Percentiles rank a stretch among this genome's conserved stretches.
Conservation (phyloP, 805 yeast species). For the Candida taoyuanica region DNA sequence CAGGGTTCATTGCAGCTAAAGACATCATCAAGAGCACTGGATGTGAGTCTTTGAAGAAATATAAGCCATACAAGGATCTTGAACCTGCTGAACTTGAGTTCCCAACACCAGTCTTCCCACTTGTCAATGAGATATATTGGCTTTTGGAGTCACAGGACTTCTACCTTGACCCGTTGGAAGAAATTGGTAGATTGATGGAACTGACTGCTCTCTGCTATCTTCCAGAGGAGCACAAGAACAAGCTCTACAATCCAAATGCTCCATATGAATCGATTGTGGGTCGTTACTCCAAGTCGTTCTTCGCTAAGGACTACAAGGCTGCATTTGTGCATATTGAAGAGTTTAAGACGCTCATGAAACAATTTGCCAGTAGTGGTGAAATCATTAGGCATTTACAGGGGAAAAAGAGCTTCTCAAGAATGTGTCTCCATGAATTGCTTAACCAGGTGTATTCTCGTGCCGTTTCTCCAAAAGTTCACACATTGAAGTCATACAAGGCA, state of each 20-base stretch:
- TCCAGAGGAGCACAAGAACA: conserved; percentile 31
- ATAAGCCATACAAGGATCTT: conserved; percentile 28
- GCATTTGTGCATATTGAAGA: conserved; percentile 34
- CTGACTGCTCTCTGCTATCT: conserved; percentile 36
- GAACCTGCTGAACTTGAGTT: conserved; percentile 23
- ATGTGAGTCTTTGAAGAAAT: conserved; percentile 15
- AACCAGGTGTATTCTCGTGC: conserved; percentile 71
- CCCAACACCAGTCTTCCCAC: conserved; percentile 35
- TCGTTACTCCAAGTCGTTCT: conserved; percentile 32
- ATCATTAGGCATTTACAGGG: conserved; percentile 29
- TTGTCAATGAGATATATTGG: conserved; percentile 45
- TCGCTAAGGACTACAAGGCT: conserved; percentile 26
- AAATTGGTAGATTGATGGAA: conserved; percentile 50
- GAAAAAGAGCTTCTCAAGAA: conserved; percentile 32
- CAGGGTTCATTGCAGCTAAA: conserved; percentile 19
- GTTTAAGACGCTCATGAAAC: conserved; percentile 39
- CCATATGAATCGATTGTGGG: conserved; percentile 38
- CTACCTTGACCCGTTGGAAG: conserved; percentile 59
- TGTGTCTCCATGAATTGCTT: conserved; percentile 61
- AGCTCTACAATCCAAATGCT: conserved; percentile 32
- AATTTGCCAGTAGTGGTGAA: conserved; percentile 31
- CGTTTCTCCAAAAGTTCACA: conserved; percentile 67
- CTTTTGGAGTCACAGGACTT: conserved; percentile 49
- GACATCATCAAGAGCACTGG: conserved; percentile 15
- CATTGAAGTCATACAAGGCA: conserved; percentile 69